Evolutionary conservation across 257 asterid species (phyloP), one percentile per base, ranked within the genome.

Genomic region (Penstemon eatonii): DNA sequence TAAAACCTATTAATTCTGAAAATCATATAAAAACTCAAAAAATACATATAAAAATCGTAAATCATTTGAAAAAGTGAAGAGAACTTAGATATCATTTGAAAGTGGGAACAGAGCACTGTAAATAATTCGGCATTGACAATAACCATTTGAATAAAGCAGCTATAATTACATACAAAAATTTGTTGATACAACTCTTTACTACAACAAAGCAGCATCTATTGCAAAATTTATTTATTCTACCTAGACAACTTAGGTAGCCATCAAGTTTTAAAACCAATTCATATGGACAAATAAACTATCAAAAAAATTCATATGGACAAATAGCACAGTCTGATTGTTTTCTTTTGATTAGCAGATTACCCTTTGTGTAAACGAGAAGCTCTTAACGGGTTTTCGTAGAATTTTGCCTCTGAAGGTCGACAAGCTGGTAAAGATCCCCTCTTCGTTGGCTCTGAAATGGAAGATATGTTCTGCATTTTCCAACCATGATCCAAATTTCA

Each of bases 401-500:
- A 63, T 77, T 68, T 67, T 84, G 78, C 70, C 96, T 86, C 65
- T 83, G 81, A 74, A 92, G 75, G 77, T 92, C 98, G 43, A 92
- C 89, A 66, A 92, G 81, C 79, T 89, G 90, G 81, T 91, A 91
- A 59, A 91, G 88, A 70, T 89, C 96, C 38, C 96, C 96, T 37
- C 96, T 83, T 15, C 88, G 82, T 75, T 91, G 96, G 70, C 49
- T 83, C 79, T 89, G 92, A 80, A 89, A 84, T 9, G 95, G 98
- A 77, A 87, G 90, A 78, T 75, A 70, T 15, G 76, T 84, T 76
- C 98, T 91, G 94, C 67, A 72, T 73, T 18, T 19, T 19, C 25
- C 8, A 62, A 62, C 52, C 55, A 44, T 3, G 43, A 45, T 41
- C 33, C 33, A 25, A 25, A 25, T 25, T 25, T 49, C 54, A 25